These are phyloP conservation scores for Ogataea thermomethanolica DNA, from an alignment of 805 yeast species.

Conservation along the genomic window DNA sequence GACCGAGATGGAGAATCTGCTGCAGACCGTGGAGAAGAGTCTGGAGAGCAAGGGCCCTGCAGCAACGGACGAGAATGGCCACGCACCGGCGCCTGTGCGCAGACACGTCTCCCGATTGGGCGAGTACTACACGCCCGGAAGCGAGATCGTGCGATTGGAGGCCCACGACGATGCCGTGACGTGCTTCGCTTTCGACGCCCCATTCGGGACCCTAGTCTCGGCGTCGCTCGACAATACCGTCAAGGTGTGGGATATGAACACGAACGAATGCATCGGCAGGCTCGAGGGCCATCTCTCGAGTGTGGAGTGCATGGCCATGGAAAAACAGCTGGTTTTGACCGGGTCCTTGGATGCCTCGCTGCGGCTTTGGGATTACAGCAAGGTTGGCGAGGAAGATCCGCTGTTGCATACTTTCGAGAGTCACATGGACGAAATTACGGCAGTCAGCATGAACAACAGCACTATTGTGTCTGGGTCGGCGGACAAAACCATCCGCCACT, in stretches of 20 bases:
- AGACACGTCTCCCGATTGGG: conserved; percentile 62
- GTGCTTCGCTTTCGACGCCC: conserved; percentile 64
- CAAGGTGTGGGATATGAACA: conserved; percentile 77
- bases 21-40: conserved; percentile 42
- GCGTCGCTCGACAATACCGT: conserved; percentile 77
- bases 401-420: conserved; percentile 53
- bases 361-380: conserved; percentile 54
- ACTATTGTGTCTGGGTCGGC: conserved; percentile 66
- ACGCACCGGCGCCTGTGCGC: conserved; percentile 31
- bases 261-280: conserved; percentile 46
- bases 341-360: conserved; percentile 65
- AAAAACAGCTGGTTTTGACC: conserved; percentile 44
- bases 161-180: conserved; percentile 55
- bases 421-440: conserved; percentile 65
- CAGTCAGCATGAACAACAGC: conserved; percentile 44
- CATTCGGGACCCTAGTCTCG: conserved; percentile 73
- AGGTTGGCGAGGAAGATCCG: conserved; percentile 22
- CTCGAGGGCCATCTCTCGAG: conserved; percentile 60
- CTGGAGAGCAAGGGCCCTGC: conserved; percentile 28
- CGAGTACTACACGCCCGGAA: conserved; percentile 59
- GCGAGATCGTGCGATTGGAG: conserved; percentile 44
- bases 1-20: conserved; percentile 47
- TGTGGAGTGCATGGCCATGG: conserved; percentile 58
- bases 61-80: conserved; percentile 18
- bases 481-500: conserved; percentile 69